A percentile compares a stretch with the other conserved stretches of the same genome.
phyloP scores from a whole-genome alignment of 805 yeast species.

The Candida krabiensis region DNA sequence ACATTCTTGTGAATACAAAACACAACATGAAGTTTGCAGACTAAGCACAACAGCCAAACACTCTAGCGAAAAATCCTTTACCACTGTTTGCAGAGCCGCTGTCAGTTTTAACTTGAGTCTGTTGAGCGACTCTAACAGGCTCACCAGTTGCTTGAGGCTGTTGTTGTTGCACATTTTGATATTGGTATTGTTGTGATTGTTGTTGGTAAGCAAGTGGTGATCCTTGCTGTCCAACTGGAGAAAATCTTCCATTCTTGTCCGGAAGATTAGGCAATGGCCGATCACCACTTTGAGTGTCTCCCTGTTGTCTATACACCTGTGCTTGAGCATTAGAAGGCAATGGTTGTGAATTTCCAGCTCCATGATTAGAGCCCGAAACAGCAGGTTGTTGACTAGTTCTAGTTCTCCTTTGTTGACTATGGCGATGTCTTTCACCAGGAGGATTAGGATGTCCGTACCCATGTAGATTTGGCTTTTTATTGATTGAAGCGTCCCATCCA shows the following conservation, averaged over 20 bases:
- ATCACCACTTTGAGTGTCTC: conserved; percentile 23
- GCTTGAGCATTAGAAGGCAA: conserved; percentile 14
- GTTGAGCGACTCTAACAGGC: conserved; percentile 16
- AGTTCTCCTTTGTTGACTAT: conserved; percentile 37
- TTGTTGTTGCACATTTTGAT: conserved; percentile 19
- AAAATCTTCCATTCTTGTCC: conserved; percentile 24
- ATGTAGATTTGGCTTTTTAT: conserved; percentile 90
- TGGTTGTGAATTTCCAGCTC: conserved; percentile 12
- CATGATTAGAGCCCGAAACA: conserved; percentile 22
- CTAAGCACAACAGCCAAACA: conserved; percentile 23
- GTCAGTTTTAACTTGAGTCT: conserved; percentile 16
- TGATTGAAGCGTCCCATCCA: conserved; percentile 91
- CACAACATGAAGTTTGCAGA: conserved; percentile 2
- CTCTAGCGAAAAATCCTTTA: conserved; percentile 28
- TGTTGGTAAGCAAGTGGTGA: conserved; percentile 13
- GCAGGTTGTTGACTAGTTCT: conserved; percentile 29
- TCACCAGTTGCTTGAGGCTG: conserved; percentile 25
- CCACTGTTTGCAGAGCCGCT: conserved; percentile 19
- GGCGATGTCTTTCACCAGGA: conserved; percentile 53
- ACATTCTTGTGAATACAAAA: conserved; percentile 2
- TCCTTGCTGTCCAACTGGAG: conserved; percentile 18
- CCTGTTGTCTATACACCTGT: conserved; percentile 18
- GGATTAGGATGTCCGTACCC: conserved; percentile 97
- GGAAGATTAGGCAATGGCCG: conserved; percentile 38
- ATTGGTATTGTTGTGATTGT: conserved; percentile 17